Evolutionary conservation across 2,329 filamentous ascomycete species (phyloP).

Genomic region (Dryadomyces sulphureus): DNA sequence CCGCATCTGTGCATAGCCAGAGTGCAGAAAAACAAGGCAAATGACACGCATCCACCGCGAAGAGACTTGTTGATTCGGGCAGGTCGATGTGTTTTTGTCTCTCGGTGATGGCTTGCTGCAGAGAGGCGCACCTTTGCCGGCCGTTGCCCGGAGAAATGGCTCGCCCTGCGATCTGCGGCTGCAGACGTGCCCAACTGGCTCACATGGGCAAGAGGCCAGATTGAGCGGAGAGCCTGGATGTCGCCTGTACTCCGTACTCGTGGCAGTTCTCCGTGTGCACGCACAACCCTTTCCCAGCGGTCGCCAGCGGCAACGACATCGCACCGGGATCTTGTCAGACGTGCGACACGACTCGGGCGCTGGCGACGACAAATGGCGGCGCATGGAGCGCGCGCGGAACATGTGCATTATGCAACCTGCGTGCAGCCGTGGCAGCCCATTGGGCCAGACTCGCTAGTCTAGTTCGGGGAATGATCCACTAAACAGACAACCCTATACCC

Average conservation of each 20-base stretch:
- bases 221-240: too few relatives aligned
- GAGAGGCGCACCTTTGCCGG: neutral
- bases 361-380: neutral
- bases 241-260: too few relatives aligned
- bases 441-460: neutral
- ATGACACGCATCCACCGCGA: neutral
- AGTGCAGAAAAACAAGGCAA: neutral
- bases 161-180: too few relatives aligned
- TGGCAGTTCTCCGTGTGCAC: too few relatives aligned
- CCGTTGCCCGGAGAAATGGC: neutral
- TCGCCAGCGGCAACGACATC: neutral
- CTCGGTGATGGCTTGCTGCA: neutral
- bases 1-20: neutral
- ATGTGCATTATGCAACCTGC: constrained; percentile 1
- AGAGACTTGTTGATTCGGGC: neutral
- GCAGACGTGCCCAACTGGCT: neutral
- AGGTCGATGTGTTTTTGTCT: neutral
- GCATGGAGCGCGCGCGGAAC: neutral
- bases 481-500: neutral
- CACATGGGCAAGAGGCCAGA: neutral
- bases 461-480: neutral
- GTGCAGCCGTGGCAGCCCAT: neutral
- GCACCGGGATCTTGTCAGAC: neutral
- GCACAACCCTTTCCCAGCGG: constrained; percentile 2
- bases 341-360: too few relatives aligned